Evolutionary conservation across 106 monocot species (phyloP), one percentile per base, ranked within the genome.

Genomic region (Dioscorea zingiberensis): DNA sequence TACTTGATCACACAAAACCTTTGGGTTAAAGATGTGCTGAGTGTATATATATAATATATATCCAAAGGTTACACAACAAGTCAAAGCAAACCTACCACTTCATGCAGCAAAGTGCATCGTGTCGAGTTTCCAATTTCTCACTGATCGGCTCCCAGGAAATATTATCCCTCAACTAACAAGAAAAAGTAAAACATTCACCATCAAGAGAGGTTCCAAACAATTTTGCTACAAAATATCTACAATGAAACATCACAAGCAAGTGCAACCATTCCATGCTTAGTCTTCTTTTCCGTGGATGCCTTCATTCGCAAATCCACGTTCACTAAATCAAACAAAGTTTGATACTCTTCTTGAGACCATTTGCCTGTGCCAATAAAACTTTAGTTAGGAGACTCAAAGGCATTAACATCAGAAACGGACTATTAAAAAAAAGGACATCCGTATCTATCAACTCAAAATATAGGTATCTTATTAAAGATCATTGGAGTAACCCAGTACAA

Each of bases 61-160:
- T 21, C 15, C 2, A 44, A 59, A 54, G 17, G n/a, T 9, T 60
- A 67, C 10, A 61, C 38, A 29, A 25, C 17, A 30, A 51, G 19
- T 62, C 82, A 48, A n/a, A n/a, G n/a, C 10, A 38, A 38, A 38
- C 38, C 38, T 47, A 97, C 98, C 98, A 98, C 69, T 89, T 93
- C 4, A 22, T 14, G 27, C 86, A 89, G 70, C 83, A 86, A 62
- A 4, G 0, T 21, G 25, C 18, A 29, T 69, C 21, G 44, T 1
- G 13, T 66, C 98, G 75, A 23, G 98, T 93, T 17, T 65, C 15
- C 66, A 98, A 53, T 59, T 84, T 93, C 17, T 73, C 55, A 73
- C 93, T 84, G 64, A 98, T 93, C 25, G 92, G 84, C 57, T 75
- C 72, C 98, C 98, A 98, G 59, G 86, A 61, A 32, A 98, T 98